Evolutionary conservation across 345 rosid genomes (phyloP), one percentile per base, ranked within the genome.

Genomic region (Brassica nigra): DNA sequence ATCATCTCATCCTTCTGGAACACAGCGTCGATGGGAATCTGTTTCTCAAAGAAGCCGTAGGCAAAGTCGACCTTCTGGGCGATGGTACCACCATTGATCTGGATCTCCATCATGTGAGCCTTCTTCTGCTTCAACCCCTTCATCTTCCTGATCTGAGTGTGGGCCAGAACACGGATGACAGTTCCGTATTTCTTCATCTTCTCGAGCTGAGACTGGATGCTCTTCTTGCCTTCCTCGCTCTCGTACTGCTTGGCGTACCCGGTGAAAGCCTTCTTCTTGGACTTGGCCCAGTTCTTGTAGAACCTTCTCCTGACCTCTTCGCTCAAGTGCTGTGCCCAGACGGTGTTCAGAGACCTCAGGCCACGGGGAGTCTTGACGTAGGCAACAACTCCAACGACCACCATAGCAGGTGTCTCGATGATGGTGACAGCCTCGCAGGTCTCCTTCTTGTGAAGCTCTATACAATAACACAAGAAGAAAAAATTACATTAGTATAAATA

Each of bases 371-470:
- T 91, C 83, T 86, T 91, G 37, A 91, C 86, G 30, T 93, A 93
- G 15, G 92, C 98, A 49, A 93, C 98, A 80, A 93, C 95, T 30
- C 97, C 98, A 66, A 93, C 98, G 68, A 90, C 83, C 4, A 93
- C 86, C 94, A 93, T 86, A 1, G 98, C 89, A 20, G 98, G 98
- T 39, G 97, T 88, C 73, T 93, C 98, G 80, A 91, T 29, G 27
- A 93, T 81, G 0, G 98, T 93, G 42, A 93, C 98, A 71, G 97
- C 97, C 81, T 93, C 98, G 23, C 97, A 91, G 0, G 98, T 90
- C 86, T 93, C 98, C 86, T 91, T 93, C 91, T 93, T 93, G 89
- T 92, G 97, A 73, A 92, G 97, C 86, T 91, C 97, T 92, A 68
- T 4, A 66, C 3, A 52, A 37, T 23, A 23, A 12, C n/a, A 47